Evolutionary conservation across 148 eudicot species (phyloP).

Genomic region (Linanthus parryae): DNA sequence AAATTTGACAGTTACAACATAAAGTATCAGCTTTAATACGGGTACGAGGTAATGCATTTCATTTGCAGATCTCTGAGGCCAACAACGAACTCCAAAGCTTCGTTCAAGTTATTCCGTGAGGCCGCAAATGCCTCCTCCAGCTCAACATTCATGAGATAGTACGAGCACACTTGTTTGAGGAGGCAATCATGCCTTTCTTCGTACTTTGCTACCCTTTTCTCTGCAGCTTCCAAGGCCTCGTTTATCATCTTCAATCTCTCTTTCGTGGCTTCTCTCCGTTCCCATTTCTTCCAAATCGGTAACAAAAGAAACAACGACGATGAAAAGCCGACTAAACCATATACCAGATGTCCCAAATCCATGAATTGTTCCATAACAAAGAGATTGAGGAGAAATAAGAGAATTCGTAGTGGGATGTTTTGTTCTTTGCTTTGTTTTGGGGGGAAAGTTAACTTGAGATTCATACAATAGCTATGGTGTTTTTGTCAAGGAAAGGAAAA

Average conservation of each 20-base stretch:
- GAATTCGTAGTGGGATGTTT: too few species aligned
- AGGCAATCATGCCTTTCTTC: conserved; percentile 49
- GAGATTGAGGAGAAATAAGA: too few species aligned
- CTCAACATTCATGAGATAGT: conserved; percentile 31
- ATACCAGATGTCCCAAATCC: conserved; percentile 1
- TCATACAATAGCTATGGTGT: too few species aligned
- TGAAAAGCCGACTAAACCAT: conserved; percentile 19
- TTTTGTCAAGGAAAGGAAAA: too few species aligned
- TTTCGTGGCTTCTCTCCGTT: conserved; percentile 1
- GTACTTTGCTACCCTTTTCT: conserved; percentile 22
- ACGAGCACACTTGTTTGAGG: conserved; percentile 29
- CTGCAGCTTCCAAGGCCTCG: conserved; percentile 34
- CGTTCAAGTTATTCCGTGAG: conserved; percentile 27
- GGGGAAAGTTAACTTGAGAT: too few species aligned
- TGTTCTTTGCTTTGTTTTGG: too few species aligned
- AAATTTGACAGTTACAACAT: too few species aligned
- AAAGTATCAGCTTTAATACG: too few species aligned
- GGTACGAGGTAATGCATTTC: conserved; percentile 23
- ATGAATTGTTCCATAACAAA: too few species aligned
- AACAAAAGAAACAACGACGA: conserved; percentile 13
- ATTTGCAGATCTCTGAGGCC: conserved; percentile 34
- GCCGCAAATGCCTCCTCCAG: conserved; percentile 31
- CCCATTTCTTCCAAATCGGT: conserved; percentile 13
- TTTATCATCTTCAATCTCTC: conserved; percentile 15
- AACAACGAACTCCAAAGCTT: conserved; percentile 28